Base-by-base conservation (phyloP, 805 yeast species). In the Kuraishia hungarica region DNA sequence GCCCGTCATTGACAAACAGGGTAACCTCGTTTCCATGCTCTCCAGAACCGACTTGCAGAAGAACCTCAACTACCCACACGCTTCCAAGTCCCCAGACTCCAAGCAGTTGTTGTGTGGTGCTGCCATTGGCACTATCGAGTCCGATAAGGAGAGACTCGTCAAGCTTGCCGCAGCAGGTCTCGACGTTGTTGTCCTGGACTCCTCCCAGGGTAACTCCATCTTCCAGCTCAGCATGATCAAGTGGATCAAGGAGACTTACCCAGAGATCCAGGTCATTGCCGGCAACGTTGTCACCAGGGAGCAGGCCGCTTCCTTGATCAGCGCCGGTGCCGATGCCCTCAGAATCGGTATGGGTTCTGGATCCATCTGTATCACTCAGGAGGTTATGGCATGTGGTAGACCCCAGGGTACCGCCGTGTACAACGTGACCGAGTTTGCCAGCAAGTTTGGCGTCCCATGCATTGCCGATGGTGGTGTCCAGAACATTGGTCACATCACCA, bases 261-360 rank as follows among this genome's bases (percentile, higher is more conserved):
- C 96, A 62, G 81, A 86, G 24, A 77, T 94, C 66, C 83, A 94
- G 75, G 89, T 94, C 61, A 84, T 94, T 74, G 99, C 96, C 58
- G 99, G 99, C 81, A 94, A 94, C 71, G 99, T 94, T 67, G 98
- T 92, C 59, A 92, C 97, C 62, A 87, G 99, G 74, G 99, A 93
- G 74, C 99, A 94, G 80, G 98, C 99, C 63, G 99, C 99, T 59
- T 80, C 83, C 68, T 81, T 94, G 68, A 93, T 91, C 66, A 86
- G 81, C 65, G 97, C 96, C 54, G 99, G 99, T 75, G 97, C 96
- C 54, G 99, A 94, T 72, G 98, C 92, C 72, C 80, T 94, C 67
- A 90, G 98, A 82, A 93, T 94, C 64, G 99, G 99, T 78, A 94
- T 94, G 99, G 99, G 99, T 70, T 89, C 98, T 39, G 99, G 99